A percentile compares a stretch with the other conserved stretches of the same genome.
Evolutionary conservation across 192 early-diverging fungal genomes (phyloP).

Genomic region (Linnemannia hyalina): DNA sequence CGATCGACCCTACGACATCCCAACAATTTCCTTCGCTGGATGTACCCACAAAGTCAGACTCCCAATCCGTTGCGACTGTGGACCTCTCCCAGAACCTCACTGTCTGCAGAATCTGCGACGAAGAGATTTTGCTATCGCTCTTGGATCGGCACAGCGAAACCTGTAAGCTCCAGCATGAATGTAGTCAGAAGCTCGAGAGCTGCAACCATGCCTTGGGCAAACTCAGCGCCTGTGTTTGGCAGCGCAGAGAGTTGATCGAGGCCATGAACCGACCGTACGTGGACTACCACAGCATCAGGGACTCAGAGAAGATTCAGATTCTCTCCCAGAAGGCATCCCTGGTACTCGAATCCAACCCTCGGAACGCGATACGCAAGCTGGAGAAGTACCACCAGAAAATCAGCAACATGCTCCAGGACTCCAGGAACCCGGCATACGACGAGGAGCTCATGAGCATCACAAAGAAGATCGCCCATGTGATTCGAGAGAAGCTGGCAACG

Average conservation of each 20-base stretch:
- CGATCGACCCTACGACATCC: conserved; percentile 24
- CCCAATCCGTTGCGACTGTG: not conserved
- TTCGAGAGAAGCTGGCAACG: conserved; percentile 46
- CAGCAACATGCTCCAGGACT: conserved; percentile 25
- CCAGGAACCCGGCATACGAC: conserved; percentile 42
- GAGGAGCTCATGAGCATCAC: conserved; percentile 53
- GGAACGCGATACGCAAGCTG: conserved; percentile 43
- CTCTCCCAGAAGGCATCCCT: conserved; percentile 39
- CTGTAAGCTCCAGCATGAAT: conserved; percentile 66
- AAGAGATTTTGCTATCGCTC: conserved; percentile 70
- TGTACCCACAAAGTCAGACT: not conserved
- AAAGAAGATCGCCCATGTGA: conserved; percentile 57
- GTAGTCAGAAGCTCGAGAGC: conserved; percentile 57
- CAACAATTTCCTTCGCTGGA: conserved; percentile 5
- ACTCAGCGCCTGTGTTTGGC: conserved; percentile 53
- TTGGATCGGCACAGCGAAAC: conserved; percentile 85
- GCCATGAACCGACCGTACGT: conserved; percentile 54
- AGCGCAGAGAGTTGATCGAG: conserved; percentile 61
- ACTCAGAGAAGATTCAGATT: conserved; percentile 54
- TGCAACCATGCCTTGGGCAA: conserved; percentile 77
- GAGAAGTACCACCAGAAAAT: conserved; percentile 50
- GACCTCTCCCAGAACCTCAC: conserved; percentile 55
- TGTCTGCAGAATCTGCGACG: conserved; percentile 91
- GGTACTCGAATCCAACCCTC: conserved; percentile 38
- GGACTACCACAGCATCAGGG: conserved; percentile 59